Evolutionary conservation across 1,139 yeast genomes (phyloP), one percentile per base, ranked within the genome.

Genomic region (Wickerhamiella infanticola): DNA sequence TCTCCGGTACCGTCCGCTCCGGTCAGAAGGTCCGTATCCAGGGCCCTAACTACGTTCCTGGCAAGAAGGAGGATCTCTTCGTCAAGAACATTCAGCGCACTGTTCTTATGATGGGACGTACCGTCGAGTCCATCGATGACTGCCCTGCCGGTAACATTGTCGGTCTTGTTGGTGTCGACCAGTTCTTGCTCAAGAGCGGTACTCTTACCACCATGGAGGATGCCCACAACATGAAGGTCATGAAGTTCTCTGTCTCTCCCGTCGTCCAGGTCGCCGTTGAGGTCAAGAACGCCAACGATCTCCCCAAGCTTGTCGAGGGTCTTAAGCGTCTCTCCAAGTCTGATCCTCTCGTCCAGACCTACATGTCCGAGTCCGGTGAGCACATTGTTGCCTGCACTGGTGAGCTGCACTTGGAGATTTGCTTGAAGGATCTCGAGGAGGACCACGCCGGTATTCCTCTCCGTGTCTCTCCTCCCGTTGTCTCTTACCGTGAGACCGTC

Each of bases 111-210:
- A 90, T 90, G 98, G 98, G 98, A 69, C 84, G 96, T 77, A 72
- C 75, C 70, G 94, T 84, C 66, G 98, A 90, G 78, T 88, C 90
- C 68, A 90, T 90, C 65, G 98, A 90, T 67, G 97, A 90, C 76
- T 85, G 94, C 76, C 98, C 98, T 69, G 97, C 97, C 63, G 98
- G 98, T 83, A 90, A 90, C 95, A 90, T 90, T 82, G 81, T 88
- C 68, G 98, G 97, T 85, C 78, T 90, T 70, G 98, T 90, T 65
- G 98, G 98, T 86, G 83, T 90, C 64, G 98, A 90, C 75, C 98
- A 90, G 79, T 90, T 86, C 84, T 81, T 90, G 75, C 83, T 90
- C 73, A 90, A 90, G 78, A 84, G 95, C 64, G 98, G 98, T 85
- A 90, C 98, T 66, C 76, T 90, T 67, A 90, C 98, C 75, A 90